phyloP scores from a whole-genome alignment of 2,329 filamentous ascomycete genomes.

The Sarocladium brachiariae region DNA sequence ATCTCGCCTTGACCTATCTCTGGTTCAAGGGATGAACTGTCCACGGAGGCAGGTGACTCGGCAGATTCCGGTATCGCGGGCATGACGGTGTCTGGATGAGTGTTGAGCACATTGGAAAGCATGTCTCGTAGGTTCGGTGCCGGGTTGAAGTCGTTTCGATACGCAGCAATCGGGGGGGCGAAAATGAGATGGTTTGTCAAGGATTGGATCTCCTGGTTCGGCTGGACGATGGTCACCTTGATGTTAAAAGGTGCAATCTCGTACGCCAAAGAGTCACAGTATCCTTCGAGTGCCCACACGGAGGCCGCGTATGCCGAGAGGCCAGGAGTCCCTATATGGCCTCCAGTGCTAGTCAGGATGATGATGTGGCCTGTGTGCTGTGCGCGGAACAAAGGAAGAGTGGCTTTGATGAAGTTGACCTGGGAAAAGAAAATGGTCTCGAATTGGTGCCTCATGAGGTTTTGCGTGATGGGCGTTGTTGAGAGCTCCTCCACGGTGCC shows the following conservation, averaged over 20 bases:
- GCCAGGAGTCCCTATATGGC: constrained; percentile 87
- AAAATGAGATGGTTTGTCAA: constrained; percentile 83
- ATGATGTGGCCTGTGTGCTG: constrained; percentile 86
- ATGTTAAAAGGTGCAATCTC: constrained; percentile 96
- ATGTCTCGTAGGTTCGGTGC: constrained; percentile 81
- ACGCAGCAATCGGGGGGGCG: constrained; percentile 64
- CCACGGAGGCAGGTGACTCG: constrained; percentile 19
- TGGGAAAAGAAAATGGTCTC: constrained; percentile 93
- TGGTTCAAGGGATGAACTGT: constrained; percentile 24
- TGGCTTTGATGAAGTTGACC: constrained; percentile 90
- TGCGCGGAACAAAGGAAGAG: constrained; percentile 69
- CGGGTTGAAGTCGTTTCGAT: constrained; percentile 34
- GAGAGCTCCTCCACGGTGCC: constrained; percentile 88
- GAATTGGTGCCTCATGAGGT: constrained; percentile 83
- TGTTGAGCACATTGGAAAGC: constrained; percentile 70
- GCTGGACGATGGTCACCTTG: constrained; percentile 92
- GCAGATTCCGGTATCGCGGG: constrained; percentile 22
- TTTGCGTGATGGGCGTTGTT: constrained; percentile 63
- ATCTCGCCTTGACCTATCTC: constrained; percentile 35
- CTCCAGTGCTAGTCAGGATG: constrained; percentile 81
- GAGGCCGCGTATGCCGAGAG: constrained; percentile 87
- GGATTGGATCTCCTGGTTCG: constrained; percentile 84
- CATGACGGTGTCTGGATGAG: constrained; percentile 59
- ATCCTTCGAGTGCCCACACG: constrained; percentile 92
- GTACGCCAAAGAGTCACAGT: constrained; percentile 91